Conservation (phyloP, 306 rosid genomes). For the Cucurbita maxima region DNA sequence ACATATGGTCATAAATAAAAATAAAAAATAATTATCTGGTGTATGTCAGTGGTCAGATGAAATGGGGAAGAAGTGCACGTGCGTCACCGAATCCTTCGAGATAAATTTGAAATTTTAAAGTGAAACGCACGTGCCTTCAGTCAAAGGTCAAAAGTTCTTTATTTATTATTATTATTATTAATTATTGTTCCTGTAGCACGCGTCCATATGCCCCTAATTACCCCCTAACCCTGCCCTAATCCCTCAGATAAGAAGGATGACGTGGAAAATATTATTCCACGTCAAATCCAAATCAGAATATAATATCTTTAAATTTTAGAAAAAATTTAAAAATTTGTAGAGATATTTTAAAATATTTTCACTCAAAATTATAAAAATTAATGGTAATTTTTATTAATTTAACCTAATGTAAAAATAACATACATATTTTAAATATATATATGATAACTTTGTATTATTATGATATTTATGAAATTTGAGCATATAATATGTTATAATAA, state of each 20-base stretch:
- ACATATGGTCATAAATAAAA: too few relatives aligned
- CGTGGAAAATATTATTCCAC: background rate
- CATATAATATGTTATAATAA: background rate
- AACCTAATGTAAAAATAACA: too few relatives aligned
- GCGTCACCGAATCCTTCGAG: slow-evolving; percentile 15
- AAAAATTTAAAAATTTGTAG: background rate
- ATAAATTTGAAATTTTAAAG: slow-evolving; percentile 8
- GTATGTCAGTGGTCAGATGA: background rate
- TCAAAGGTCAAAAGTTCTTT: slow-evolving; percentile 12
- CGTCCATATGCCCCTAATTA: background rate
- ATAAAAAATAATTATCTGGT: background rate
- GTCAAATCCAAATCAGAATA: too few relatives aligned
- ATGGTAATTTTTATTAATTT: too few relatives aligned
- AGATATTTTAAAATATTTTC: too few relatives aligned
- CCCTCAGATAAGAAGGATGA: background rate
- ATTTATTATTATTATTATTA: background rate
- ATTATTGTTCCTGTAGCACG: background rate
- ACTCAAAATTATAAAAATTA: too few relatives aligned
- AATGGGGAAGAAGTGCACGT: slow-evolving; percentile 4
- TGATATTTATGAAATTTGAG: too few relatives aligned
- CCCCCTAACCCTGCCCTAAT: background rate
- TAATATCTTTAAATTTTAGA: too few relatives aligned
- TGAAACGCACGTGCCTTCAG: slow-evolving; percentile 15
- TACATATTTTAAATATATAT: too few relatives aligned
- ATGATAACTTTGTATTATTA: too few relatives aligned